Conservation (phyloP, 257 asterid species). For the Perilla frutescens region DNA sequence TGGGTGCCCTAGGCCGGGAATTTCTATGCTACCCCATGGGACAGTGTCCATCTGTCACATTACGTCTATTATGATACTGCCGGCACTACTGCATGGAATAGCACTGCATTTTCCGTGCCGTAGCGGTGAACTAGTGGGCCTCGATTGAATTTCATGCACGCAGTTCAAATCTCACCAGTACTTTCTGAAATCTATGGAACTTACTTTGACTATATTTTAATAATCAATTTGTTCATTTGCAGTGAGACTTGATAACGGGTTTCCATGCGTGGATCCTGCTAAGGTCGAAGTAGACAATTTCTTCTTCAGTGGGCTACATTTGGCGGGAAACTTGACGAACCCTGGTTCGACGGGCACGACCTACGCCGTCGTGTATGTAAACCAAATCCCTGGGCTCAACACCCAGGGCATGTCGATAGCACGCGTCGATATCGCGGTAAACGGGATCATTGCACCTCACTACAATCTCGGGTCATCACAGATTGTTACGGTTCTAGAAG, state of each 20-base stretch:
- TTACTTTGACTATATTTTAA: too few species aligned
- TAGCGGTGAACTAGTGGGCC: too few species aligned
- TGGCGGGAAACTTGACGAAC: slow-evolving; percentile 43
- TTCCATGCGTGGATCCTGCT: slow-evolving; percentile 44
- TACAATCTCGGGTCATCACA: slow-evolving; percentile 43
- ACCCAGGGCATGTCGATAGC: slow-evolving; percentile 38
- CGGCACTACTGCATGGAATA: too few species aligned
- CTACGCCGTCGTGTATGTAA: slow-evolving; percentile 7
- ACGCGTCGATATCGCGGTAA: slow-evolving; percentile 32
- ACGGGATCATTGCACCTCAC: slow-evolving; percentile 46
- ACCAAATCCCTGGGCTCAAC: slow-evolving; percentile 45
- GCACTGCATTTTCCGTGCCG: too few species aligned
- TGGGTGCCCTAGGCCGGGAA: too few species aligned
- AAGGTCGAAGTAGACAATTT: slow-evolving; percentile 39
- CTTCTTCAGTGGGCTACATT: slow-evolving; percentile 42
- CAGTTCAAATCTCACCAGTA: too few species aligned
- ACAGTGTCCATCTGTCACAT: too few species aligned
- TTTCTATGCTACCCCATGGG: too few species aligned
- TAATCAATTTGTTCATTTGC: not conserved
- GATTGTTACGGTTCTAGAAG: slow-evolving; percentile 30
- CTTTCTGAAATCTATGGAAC: too few species aligned
- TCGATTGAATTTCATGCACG: too few species aligned
- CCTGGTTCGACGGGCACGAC: slow-evolving; percentile 31
- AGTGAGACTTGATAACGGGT: slow-evolving; percentile 37
- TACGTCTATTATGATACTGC: too few species aligned